A percentile compares a stretch with the other conserved stretches of the same genome.
phyloP scores from a whole-genome alignment of 176 grass and related monocot genomes.

The Rhynchospora pubera region DNA sequence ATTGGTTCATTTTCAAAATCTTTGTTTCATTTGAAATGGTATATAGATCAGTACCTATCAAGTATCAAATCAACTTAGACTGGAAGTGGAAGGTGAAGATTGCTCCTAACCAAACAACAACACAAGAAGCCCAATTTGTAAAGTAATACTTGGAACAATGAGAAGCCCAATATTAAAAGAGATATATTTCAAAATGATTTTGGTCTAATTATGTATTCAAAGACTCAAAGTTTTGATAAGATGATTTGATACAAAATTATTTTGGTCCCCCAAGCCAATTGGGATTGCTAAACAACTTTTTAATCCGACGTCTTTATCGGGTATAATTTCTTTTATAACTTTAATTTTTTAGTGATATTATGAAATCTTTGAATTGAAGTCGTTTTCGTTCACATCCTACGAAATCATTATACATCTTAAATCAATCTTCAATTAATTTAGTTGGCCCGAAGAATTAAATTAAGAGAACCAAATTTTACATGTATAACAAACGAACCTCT shows the following conservation, averaged over 20 bases:
- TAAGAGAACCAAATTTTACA: background rate
- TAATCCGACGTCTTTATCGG: background rate
- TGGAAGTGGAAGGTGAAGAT: background rate
- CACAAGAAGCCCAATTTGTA: too few relatives aligned
- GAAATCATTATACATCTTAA: background rate
- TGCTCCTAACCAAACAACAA: background rate
- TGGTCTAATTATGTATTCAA: background rate
- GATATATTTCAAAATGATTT: too few relatives aligned
- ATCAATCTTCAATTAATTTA: background rate
- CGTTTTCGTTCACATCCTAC: background rate
- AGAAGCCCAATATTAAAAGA: too few relatives aligned
- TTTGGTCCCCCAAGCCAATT: background rate
- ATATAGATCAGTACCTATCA: background rate
- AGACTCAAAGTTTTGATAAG: background rate
- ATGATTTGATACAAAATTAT: background rate
- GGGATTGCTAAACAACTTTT: background rate
- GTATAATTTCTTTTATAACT: background rate
- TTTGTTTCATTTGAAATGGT: background rate
- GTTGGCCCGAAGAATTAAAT: background rate
- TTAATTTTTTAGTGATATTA: background rate
- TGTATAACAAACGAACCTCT: background rate
- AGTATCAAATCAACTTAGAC: background rate
- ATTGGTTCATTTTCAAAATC: background rate
- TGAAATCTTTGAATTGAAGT: background rate
- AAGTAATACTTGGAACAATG: too few relatives aligned